Base-by-base conservation (phyloP, 2,329 filamentous ascomycete species). In the Alternaria hordeiaustralica region DNA sequence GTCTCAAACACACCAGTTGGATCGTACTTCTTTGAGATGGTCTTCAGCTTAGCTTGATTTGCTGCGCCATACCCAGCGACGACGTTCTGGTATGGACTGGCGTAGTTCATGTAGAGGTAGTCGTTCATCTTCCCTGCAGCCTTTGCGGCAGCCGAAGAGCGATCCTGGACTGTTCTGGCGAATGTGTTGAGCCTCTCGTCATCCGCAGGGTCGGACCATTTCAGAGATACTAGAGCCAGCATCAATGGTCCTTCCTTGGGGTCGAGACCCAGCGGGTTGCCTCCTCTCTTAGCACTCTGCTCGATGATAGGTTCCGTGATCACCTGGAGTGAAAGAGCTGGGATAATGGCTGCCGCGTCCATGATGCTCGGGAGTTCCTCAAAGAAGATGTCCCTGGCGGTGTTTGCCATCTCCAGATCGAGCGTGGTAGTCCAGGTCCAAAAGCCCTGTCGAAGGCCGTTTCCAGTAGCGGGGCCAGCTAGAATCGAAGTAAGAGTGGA, bases 41-140 rank as follows among this genome's bases (percentile, higher is more conserved):
- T 20, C 50, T 64, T 60, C 53, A 75, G n/a, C 13, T 60, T 72
- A 28, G 69, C 64, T 45, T 75, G 59, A 54, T 82, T 84, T 1
- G 65, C 69, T 15, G 69, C 28, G 0, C 83, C 83, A 63, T 85
- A 85, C 11, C 80, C 74, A 11, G 71, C 69, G 49, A 85, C 64
- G 1, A 81, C 76, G 63, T 82, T 77, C 62, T 85, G 82, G 61
- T 73, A 81, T 56, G 76, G 73, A 54, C 76, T 79, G 10, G 80
- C 84, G 63, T 85, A 84, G 66, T 85, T 85, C 79, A 84, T 81
- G 70, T 84, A 85, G 26, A 83, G 55, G 57, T 79, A 67, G 3
- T 61, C 43, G 23, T 41, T 43, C 5, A 56, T 26, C 25, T 65
- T 66, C 28, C 61, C 67, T 11, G 43, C 43, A 0, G 55, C 62